Percentiles rank a stretch among this genome's conserved stretches.
phyloP scores from a whole-genome alignment of 2,329 filamentous ascomycete genomes.

The Bipolaris zeicola region DNA sequence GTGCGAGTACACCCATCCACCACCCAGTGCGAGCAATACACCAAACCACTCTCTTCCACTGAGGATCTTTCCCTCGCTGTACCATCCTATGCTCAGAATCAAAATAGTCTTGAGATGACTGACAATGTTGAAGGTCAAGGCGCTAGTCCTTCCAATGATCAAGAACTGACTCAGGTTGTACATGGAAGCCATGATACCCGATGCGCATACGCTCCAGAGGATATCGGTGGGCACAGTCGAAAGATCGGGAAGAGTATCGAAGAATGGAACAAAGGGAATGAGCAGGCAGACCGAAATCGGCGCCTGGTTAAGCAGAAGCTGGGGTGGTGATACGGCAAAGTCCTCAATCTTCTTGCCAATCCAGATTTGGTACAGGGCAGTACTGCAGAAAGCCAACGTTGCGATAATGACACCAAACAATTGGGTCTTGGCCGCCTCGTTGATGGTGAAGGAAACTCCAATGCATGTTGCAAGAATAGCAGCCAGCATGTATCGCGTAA shows the following conservation, averaged over 20 bases:
- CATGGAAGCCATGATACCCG: constrained; percentile 52
- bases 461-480: constrained; percentile 52
- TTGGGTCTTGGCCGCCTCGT: constrained; percentile 48
- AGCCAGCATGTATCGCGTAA: constrained; percentile 49
- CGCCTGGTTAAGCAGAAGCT: constrained; percentile 55
- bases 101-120: constrained; percentile 55
- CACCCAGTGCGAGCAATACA: constrained; percentile 53
- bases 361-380: constrained; percentile 56
- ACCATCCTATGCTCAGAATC: constrained; percentile 54
- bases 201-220: constrained; percentile 49
- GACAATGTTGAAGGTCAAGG: constrained; percentile 50
- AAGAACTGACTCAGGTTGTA: constrained; percentile 52
- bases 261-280: constrained; percentile 51
- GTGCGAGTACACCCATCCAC: constrained; percentile 55
- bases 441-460: constrained; percentile 54
- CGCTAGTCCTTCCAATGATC: constrained; percentile 49
- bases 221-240: constrained; percentile 48
- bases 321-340: constrained; percentile 52
- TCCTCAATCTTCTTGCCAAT: constrained; percentile 57
- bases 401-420: constrained; percentile 52
- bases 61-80: constrained; percentile 52
- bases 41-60: constrained; percentile 50
- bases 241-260: constrained; percentile 51
- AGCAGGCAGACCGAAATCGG: constrained; percentile 54
- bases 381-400: constrained; percentile 52